Evolutionary conservation across 768 basidiomycete species (phyloP).

Genomic region (Pleurotus citrinopileatus): DNA sequence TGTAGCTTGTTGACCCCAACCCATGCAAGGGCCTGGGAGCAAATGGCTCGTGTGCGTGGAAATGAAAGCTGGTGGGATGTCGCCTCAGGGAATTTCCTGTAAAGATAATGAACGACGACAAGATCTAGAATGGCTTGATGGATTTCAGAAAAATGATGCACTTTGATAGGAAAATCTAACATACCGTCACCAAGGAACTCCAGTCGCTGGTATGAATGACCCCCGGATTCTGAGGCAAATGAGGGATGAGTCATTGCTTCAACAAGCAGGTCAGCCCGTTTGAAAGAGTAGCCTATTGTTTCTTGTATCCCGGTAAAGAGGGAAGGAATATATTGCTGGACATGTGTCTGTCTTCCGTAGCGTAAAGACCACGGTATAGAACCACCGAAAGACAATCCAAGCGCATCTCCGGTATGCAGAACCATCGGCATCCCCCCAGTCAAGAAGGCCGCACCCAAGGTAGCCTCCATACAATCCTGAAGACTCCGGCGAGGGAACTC

Average conservation of each 20-base stretch:
- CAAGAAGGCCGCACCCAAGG: conserved; percentile 73
- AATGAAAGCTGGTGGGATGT: conserved; percentile 77
- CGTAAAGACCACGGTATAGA: conserved; percentile 64
- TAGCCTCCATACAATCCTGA: conserved; percentile 88
- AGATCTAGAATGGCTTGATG: conserved; percentile 64
- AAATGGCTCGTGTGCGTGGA: conserved; percentile 69
- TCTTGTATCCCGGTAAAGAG: conserved; percentile 59
- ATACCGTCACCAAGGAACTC: conserved; percentile 91
- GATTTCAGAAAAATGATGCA: conserved; percentile 10
- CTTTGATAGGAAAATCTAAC: conserved; percentile 17
- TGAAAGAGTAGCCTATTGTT: conserved; percentile 68
- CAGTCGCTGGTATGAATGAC: conserved; percentile 76
- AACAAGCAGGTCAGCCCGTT: conserved; percentile 55
- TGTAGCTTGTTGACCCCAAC: conserved; percentile 62
- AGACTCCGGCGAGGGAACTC: conserved; percentile 65
- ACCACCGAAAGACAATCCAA: conserved; percentile 77
- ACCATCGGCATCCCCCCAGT: conserved; percentile 72
- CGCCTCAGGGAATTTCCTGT: conserved; percentile 62
- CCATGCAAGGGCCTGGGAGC: conserved; percentile 68
- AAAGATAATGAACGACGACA: conserved; percentile 71
- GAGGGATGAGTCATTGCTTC: conserved; percentile 90
- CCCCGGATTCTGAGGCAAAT: conserved; percentile 45
- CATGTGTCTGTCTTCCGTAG: conserved; percentile 35
- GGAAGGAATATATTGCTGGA: conserved; percentile 24
- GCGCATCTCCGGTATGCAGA: conserved; percentile 55